Base-by-base conservation (phyloP, 345 rosid species). In the Moricandia arvensis region DNA sequence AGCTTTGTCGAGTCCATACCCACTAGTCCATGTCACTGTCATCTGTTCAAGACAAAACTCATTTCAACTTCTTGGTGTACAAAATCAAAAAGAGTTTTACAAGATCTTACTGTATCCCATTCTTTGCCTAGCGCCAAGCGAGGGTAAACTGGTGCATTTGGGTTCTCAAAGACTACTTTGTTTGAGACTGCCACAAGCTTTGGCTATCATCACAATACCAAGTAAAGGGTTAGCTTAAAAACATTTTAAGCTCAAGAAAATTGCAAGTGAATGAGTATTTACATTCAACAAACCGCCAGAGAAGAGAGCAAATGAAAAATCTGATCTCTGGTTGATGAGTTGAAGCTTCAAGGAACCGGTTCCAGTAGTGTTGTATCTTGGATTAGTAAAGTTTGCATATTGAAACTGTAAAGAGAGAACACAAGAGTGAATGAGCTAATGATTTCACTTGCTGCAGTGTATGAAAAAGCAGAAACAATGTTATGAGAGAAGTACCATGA, bases 1-100 rank as follows among this genome's bases (percentile, higher is more conserved):
- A 4, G 90, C 91, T 75, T 77, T 79, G 69, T 38, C 74, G 4
- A 81, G 83, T 33, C 85, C 88, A 65, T 90, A 88, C 24, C 96
- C 93, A 74, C 93, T 90, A 16, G 91, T 88, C 96, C 91, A 90
- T 66, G 93, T 90, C 37, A 90, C 82, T 16, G 93, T 87, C 93
- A 90, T 90, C 93, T 88, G 80, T 76, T 30, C 12, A 66, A 18
- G 10, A 18, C 2, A 30, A 38, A 59, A 78, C 65, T 17, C 49
- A n/a, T 67, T 60, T 49, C 11, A 10, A 72, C 30, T 53, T 29
- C 27, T 38, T 38, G 27, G 62, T 3, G 5, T 29, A 47, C 53
- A n/a, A 71, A 2, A 47, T 29, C 31, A 47, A 59, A 47, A 58
- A 1, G 7, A 13, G 57, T 49, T 10, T 35, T n/a, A 11, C 9